phyloP scores from a whole-genome alignment of 1,284 basidiomycete genomes.

The Tremellales sp. region DNA sequence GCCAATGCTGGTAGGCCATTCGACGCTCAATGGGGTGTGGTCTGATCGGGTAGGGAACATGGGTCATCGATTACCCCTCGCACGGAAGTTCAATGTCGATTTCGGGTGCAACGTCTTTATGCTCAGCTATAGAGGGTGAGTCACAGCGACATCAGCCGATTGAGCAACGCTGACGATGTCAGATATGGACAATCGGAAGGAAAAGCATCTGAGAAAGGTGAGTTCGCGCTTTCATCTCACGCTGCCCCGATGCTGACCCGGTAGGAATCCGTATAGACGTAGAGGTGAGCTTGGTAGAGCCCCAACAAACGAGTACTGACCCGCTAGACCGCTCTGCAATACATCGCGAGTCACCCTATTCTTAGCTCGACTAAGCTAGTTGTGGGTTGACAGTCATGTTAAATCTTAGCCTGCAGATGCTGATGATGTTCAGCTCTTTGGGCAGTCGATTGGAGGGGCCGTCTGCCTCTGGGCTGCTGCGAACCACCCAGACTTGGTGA shows the following conservation, averaged over 20 bases:
- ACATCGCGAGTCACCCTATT: constrained; percentile 63
- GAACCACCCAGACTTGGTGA: constrained; percentile 66
- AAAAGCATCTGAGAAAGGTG: constrained; percentile 73
- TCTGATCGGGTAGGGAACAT: constrained; percentile 45
- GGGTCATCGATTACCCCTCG: constrained; percentile 82
- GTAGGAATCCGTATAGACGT: constrained; percentile 74
- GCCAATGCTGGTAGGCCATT: constrained; percentile 72
- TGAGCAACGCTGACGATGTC: not conserved
- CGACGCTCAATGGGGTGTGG: no score
- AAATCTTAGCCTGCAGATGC: no score
- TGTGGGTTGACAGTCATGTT: constrained; percentile 20
- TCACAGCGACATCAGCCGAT: not conserved
- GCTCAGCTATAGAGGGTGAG: constrained; percentile 45
- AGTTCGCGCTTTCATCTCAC: constrained; percentile 18
- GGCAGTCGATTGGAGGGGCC: constrained; percentile 95
- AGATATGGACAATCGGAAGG: constrained; percentile 79
- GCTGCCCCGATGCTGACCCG: constrained; percentile 10
- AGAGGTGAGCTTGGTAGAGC: constrained; percentile 54
- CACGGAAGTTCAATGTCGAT: constrained; percentile 73
- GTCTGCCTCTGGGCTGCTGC: constrained; percentile 84
- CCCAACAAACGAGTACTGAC: not conserved
- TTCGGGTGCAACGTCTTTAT: constrained; percentile 58
- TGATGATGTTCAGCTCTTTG: no score
- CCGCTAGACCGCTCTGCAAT: constrained; percentile 63
- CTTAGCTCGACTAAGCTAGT: constrained; percentile 68